Evolutionary conservation across 2,329 filamentous ascomycete species (phyloP).

Genomic region (Colletotrichum siamense): DNA sequence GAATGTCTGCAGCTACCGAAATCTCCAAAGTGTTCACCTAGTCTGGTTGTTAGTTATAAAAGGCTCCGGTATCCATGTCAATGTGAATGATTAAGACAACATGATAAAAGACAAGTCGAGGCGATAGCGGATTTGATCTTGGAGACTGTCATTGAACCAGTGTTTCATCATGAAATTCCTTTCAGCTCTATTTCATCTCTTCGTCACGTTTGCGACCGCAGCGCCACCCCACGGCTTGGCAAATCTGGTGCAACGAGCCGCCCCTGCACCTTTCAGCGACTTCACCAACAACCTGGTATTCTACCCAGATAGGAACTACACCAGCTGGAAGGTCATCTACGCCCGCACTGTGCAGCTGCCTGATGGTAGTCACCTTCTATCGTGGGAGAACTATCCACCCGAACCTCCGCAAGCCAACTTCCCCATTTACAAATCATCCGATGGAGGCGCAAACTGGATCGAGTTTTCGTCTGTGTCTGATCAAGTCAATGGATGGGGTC

Average conservation of each 20-base stretch:
- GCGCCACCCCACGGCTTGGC: not conserved
- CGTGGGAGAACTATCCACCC: conserved; percentile 61
- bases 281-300: conserved; percentile 2
- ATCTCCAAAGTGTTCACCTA: not conserved
- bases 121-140: not conserved
- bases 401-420: conserved; percentile 60
- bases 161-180: not conserved
- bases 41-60: not conserved
- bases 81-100: not conserved
- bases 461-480: conserved; percentile 68
- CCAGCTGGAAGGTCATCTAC: not conserved
- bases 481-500: conserved; percentile 65
- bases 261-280: not conserved
- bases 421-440: conserved; percentile 56
- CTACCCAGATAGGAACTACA: not conserved
- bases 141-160: not conserved
- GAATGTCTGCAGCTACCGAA: not conserved
- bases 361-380: conserved; percentile 39
- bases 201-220: not conserved
- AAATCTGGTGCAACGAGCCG: not conserved
- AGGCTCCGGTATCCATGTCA: not conserved
- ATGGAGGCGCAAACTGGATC: conserved; percentile 64
- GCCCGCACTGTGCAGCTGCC: not conserved
- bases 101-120: not conserved
- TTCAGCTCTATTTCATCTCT: not conserved